These are phyloP conservation scores for Stereocaulon alpinum DNA, from an alignment of 495 filamentous ascomycete species.

Conservation along the genomic window DNA sequence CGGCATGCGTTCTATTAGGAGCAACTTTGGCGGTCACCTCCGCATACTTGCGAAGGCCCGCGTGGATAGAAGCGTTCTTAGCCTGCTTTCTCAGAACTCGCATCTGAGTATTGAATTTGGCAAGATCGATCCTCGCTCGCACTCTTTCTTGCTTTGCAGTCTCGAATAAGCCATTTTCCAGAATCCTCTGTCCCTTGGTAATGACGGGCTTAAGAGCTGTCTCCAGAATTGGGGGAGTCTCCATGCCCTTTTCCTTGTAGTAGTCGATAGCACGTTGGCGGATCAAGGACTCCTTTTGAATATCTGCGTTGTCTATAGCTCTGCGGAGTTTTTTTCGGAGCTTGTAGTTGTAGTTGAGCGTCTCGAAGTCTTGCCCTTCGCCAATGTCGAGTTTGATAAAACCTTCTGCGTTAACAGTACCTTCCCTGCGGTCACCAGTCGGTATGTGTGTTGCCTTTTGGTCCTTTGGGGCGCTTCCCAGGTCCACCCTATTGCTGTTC, in stretches of 20 bases:
- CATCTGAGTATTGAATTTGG: conserved; percentile 20
- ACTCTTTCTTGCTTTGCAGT: conserved; percentile 25
- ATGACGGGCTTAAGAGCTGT: conserved; percentile 19
- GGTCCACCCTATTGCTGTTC: conserved; percentile 21
- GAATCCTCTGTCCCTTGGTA: conserved; percentile 18
- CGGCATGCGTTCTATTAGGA: background rate
- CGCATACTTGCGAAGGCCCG: conserved; percentile 23
- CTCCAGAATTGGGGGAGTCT: conserved; percentile 13
- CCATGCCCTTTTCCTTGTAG: conserved; percentile 5
- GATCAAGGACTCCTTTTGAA: conserved; percentile 21
- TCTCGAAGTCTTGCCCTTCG: conserved; percentile 18
- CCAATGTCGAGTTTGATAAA: conserved; percentile 23
- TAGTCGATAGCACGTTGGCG: conserved; percentile 19
- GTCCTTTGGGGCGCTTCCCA: conserved; percentile 16
- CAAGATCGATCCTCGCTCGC: conserved; percentile 18
- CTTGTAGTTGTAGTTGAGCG: conserved; percentile 23
- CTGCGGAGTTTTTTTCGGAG: conserved; percentile 24
- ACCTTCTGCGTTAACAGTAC: conserved; percentile 5
- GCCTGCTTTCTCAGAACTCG: conserved; percentile 23
- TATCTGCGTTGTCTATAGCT: conserved; percentile 22
- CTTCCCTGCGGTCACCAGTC: background rate
- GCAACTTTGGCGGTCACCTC: conserved; percentile 20
- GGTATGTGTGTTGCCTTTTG: conserved; percentile 10
- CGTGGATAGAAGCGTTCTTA: conserved; percentile 22
- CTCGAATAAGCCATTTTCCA: conserved; percentile 21